These are phyloP conservation scores for Paralagenidium karlingii DNA, from an alignment of 352 stramenopile species.

Conservation along the genomic window DNA sequence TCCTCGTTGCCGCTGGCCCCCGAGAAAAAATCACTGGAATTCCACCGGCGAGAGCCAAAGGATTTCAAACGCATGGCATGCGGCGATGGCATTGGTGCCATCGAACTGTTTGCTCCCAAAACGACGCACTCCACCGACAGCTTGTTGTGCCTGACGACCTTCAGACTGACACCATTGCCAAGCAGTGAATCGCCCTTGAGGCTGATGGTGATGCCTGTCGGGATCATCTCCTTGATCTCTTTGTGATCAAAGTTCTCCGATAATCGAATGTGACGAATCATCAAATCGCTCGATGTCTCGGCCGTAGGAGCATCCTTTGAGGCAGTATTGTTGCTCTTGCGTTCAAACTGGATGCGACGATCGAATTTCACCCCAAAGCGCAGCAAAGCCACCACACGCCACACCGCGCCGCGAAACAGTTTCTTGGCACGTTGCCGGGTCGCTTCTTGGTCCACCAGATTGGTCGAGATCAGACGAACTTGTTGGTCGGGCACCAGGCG, in stretches of 20 bases:
- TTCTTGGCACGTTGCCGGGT: slow-evolving; percentile 69
- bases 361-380: slow-evolving; percentile 84
- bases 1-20: slow-evolving; percentile 14
- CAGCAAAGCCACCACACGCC: slow-evolving; percentile 76
- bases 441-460: slow-evolving; percentile 77
- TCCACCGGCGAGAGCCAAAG: too few relatives aligned
- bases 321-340: slow-evolving; percentile 18
- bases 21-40: not conserved
- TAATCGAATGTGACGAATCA: slow-evolving; percentile 42
- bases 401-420: slow-evolving; percentile 72
- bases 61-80: too few relatives aligned
- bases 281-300: slow-evolving; percentile 15
- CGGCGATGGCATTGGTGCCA: too few relatives aligned
- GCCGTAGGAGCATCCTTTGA: slow-evolving; percentile 1
- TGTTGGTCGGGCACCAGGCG: slow-evolving; percentile 54
- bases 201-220: slow-evolving; percentile 69
- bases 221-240: slow-evolving; percentile 84
- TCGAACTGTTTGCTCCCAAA: too few relatives aligned
- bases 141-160: slow-evolving; percentile 74
- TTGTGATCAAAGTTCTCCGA: slow-evolving; percentile 86
- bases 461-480: slow-evolving; percentile 78
- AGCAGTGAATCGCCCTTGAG: slow-evolving; percentile 70
- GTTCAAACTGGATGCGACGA: slow-evolving; percentile 62
- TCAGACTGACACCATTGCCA: slow-evolving; percentile 55
- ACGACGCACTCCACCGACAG: slow-evolving; percentile 78